A percentile compares a stretch with the other conserved stretches of the same genome.
Evolutionary conservation across 306 rosid species (phyloP).

Genomic region (Corylus americana): DNA sequence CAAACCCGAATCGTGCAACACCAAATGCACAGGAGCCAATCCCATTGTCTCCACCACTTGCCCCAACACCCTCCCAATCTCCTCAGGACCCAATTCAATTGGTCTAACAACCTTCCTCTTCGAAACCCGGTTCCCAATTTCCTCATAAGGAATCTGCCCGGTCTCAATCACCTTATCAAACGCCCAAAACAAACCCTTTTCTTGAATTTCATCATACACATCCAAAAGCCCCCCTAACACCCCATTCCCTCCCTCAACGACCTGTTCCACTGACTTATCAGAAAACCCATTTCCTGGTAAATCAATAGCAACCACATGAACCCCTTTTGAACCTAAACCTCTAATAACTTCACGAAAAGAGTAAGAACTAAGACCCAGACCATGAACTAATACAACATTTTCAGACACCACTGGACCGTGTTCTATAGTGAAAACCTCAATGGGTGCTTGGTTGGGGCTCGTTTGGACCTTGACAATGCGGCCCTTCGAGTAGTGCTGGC

Average conservation of each 20-base stretch:
- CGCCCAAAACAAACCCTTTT: slow-evolving; percentile 90
- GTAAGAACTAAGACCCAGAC: slow-evolving; percentile 69
- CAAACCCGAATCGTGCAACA: slow-evolving; percentile 81
- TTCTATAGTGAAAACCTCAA: slow-evolving; percentile 62
- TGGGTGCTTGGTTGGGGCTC: slow-evolving; percentile 45
- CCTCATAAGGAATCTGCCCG: slow-evolving; percentile 90
- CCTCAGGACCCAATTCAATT: slow-evolving; percentile 64
- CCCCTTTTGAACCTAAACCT: slow-evolving; percentile 50
- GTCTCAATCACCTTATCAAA: slow-evolving; percentile 90
- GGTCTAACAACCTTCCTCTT: slow-evolving; percentile 58
- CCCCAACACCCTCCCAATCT: slow-evolving; percentile 70
- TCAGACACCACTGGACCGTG: slow-evolving; percentile 45
- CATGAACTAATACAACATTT: slow-evolving; percentile 66
- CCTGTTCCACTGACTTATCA: slow-evolving; percentile 55
- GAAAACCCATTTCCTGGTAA: slow-evolving; percentile 91
- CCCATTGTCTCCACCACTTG: slow-evolving; percentile 64
- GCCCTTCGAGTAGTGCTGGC: slow-evolving; percentile 77
- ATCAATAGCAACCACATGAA: slow-evolving; percentile 61
- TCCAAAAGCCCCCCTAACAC: slow-evolving; percentile 67
- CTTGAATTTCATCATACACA: slow-evolving; percentile 69
- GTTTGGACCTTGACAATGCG: slow-evolving; percentile 76
- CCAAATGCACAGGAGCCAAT: slow-evolving; percentile 83
- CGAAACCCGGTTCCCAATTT: slow-evolving; percentile 49
- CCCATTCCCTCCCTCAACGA: slow-evolving; percentile 51
- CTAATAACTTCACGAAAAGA: slow-evolving; percentile 55